A percentile compares a stretch with the other conserved stretches of the same genome.
These are phyloP conservation scores for Coelastrella sp. DNA, from an alignment of 139 green algal genomes.

Conservation along the genomic window DNA sequence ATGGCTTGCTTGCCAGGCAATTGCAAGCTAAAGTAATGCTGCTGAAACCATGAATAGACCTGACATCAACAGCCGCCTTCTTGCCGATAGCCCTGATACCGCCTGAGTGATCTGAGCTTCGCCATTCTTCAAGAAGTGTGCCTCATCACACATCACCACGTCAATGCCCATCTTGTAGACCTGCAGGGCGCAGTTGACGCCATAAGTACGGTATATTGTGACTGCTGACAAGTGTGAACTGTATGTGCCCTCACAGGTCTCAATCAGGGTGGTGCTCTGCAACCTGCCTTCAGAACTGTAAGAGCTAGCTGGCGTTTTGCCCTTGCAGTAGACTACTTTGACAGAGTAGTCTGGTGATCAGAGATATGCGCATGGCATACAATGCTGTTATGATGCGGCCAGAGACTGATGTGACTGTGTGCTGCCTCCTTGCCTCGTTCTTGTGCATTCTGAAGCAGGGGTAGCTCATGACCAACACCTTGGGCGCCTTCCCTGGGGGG, in stretches of 20 bases:
- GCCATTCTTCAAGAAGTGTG: constrained; percentile 84
- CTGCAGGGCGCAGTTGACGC: background rate
- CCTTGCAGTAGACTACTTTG: too few relatives aligned
- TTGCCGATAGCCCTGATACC: constrained; percentile 77
- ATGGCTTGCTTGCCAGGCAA: background rate
- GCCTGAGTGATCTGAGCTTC: constrained; percentile 84
- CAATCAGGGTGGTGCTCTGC: too few relatives aligned
- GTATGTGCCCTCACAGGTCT: too few relatives aligned
- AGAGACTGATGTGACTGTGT: background rate
- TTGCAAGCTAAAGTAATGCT: background rate
- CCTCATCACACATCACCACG: constrained; percentile 61
- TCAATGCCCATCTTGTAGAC: constrained; percentile 49
- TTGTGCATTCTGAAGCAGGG: constrained; percentile 47
- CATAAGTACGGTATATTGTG: background rate
- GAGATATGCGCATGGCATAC: too few relatives aligned
- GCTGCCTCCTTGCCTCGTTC: constrained; percentile 4
- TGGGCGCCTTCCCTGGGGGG: constrained; percentile 24
- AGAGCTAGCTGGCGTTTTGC: too few relatives aligned
- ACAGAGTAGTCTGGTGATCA: too few relatives aligned
- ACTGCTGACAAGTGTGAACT: background rate
- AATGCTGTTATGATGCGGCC: too few relatives aligned
- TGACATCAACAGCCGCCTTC: constrained; percentile 88
- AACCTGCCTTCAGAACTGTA: too few relatives aligned
- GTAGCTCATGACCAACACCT: constrained; percentile 49
- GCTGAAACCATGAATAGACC: constrained; percentile 33